A percentile compares a stretch with the other conserved stretches of the same genome.
phyloP scores from a whole-genome alignment of 345 rosid genomes.

The Mangifera indica region DNA sequence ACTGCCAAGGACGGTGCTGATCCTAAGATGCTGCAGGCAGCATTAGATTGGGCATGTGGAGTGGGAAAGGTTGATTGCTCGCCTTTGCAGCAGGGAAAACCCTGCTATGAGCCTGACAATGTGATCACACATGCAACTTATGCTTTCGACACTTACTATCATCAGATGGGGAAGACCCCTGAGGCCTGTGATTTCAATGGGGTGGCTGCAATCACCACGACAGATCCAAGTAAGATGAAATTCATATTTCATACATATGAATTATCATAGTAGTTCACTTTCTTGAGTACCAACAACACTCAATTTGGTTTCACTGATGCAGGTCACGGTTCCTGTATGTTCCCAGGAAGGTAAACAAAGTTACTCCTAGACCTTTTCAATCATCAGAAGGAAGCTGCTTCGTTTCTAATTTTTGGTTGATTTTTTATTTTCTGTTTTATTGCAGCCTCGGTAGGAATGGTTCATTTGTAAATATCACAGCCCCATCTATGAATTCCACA shows the following conservation, averaged over 20 bases:
- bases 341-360: constrained; percentile 68
- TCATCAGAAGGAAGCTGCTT: background rate
- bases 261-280: background rate
- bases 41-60: constrained; percentile 93
- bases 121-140: constrained; percentile 69
- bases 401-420: background rate
- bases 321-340: constrained; percentile 86
- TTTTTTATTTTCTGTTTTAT: constrained; percentile 15
- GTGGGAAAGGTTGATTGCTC: constrained; percentile 78
- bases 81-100: constrained; percentile 56
- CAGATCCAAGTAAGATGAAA: constrained; percentile 68
- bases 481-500: constrained; percentile 67
- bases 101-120: constrained; percentile 75
- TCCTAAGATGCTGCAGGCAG: constrained; percentile 85
- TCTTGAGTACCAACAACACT: background rate
- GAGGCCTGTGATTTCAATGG: constrained; percentile 83
- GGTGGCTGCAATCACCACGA: constrained; percentile 71
- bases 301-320: constrained; percentile 28
- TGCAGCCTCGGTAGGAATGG: constrained; percentile 58
- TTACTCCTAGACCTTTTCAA: background rate
- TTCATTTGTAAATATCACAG: constrained; percentile 56
- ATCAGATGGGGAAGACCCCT: constrained; percentile 55
- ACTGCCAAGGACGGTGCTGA: constrained; percentile 75
- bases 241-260: background rate
- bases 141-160: constrained; percentile 82